Conservation (phyloP, 2,329 filamentous ascomycete genomes). For the Lasiodiplodia theobromae region DNA sequence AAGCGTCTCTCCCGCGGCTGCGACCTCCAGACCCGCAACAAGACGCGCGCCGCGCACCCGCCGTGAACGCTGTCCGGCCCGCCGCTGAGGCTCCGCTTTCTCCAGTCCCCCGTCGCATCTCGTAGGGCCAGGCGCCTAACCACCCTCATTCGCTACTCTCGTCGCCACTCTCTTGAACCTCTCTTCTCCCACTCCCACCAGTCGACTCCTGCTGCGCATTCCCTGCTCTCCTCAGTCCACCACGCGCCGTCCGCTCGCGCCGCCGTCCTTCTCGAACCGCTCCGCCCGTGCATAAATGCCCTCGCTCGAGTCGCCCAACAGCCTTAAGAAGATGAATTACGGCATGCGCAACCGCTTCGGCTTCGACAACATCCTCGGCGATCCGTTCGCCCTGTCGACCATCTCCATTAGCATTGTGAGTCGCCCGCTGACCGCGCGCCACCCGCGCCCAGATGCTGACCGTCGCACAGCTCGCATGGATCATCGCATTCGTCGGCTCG, state of each 20-base stretch:
- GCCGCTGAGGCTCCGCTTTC: constrained; percentile 20
- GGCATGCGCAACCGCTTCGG: constrained; percentile 64
- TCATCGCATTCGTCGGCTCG: constrained; percentile 88
- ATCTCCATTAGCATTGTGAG: constrained; percentile 89
- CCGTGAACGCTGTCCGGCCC: constrained; percentile 25
- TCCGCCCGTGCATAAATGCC: constrained; percentile 63
- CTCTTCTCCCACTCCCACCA: constrained; percentile 8
- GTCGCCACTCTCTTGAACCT: constrained; percentile 19
- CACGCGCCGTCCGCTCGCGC: background rate
- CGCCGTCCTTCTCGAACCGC: background rate
- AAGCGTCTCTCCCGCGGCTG: constrained; percentile 18
- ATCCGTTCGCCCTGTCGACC: constrained; percentile 94
- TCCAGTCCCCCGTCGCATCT: constrained; percentile 28
- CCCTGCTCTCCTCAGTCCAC: constrained; percentile 6
- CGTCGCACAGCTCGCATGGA: constrained; percentile 80
- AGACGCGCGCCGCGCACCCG: constrained; percentile 24
- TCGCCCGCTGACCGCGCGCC: constrained; percentile 36
- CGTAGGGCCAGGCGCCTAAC: constrained; percentile 28
- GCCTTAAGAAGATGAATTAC: constrained; percentile 79
- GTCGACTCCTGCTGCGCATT: constrained; percentile 3
- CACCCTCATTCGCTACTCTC: constrained; percentile 30
- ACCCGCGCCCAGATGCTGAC: constrained; percentile 33
- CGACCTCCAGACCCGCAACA: constrained; percentile 22
- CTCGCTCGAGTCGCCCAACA: constrained; percentile 70
- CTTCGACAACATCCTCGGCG: constrained; percentile 89